Evolutionary conservation across 2,329 filamentous ascomycete species (phyloP), one percentile per base, ranked within the genome.

Genomic region (Rutstroemia sp.): DNA sequence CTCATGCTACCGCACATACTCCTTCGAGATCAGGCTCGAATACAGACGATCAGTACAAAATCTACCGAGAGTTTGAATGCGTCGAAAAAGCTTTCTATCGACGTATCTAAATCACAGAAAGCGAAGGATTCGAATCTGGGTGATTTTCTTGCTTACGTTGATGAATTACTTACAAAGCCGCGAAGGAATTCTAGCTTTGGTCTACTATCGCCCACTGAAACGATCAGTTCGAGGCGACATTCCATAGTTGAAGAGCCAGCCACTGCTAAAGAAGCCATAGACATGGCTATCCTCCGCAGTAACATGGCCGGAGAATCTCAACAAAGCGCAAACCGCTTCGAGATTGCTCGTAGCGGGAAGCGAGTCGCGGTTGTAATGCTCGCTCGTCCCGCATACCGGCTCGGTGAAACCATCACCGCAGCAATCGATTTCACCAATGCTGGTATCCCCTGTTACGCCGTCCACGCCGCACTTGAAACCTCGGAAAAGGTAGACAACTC

Each of bases 1-100:
- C 76, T 99, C 14, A 95, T 96, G 87, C 87, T 84, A 40, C 94
- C 94, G 0, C 96, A 97, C 68, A 88, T 97, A 30, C 78, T 97
- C 53, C 78, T 97, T 46, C 86, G 85, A 56, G 92, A 97, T 66
- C 82, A 89, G 69, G 92, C 94, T 34, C 61, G 60, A 23, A 61
- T 71, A 17, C 59, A 65, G 54, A 55, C 57, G 8, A 54, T 68
- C 38, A 64, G 63, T 58, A 66, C 51, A 51, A 60, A 27, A 58
- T 51, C 55, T 9, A 44, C 48, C 4, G 48, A 55, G 25, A 56
- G 23, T 48, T 48, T 49, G 12, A 57, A 58, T n/a, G 23, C 46
- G 19, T 47, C 46, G 1, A 63, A 60, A 30, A 55, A 48, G 3
- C 45, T 65, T 12, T 51, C 60, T 19, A 10, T 61, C n/a, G 63